Evolutionary conservation across 1,139 yeast species (phyloP).

Genomic region (Saccharomyces hybrid): DNA sequence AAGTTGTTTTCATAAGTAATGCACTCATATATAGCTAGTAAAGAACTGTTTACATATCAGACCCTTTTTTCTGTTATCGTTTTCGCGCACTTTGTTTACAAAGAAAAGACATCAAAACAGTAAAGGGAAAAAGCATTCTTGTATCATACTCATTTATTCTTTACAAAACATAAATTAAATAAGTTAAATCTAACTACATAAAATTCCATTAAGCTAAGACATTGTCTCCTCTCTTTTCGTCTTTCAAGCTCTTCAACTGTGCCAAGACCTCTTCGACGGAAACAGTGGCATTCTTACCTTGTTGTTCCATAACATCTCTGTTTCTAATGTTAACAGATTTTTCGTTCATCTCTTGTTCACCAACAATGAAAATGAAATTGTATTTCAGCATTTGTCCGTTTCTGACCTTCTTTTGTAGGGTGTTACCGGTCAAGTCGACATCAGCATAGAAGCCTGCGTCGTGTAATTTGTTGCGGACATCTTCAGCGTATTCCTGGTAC

Average conservation of each 20-base stretch:
- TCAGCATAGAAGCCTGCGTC: constrained; percentile 76
- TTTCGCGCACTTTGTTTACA: neutral
- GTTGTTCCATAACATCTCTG: constrained; percentile 80
- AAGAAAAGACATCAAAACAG: neutral
- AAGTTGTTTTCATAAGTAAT: neutral
- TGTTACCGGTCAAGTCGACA: constrained; percentile 86
- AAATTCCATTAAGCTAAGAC: constrained; percentile 22
- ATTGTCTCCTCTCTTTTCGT: constrained; percentile 64
- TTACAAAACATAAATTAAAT: neutral
- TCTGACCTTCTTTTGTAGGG: constrained; percentile 93
- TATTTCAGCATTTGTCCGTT: constrained; percentile 87
- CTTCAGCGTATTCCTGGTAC: constrained; percentile 79
- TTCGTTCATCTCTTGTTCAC: constrained; percentile 79
- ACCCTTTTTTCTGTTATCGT: neutral
- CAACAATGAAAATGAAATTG: constrained; percentile 91
- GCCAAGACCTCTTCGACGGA: constrained; percentile 60
- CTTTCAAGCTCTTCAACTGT: constrained; percentile 57
- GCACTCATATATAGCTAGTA: neutral
- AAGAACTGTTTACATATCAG: neutral
- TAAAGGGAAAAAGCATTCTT: neutral
- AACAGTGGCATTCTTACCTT: constrained; percentile 82
- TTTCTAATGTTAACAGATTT: constrained; percentile 83
- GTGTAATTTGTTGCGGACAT: constrained; percentile 62
- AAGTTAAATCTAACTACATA: neutral
- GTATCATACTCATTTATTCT: neutral